Evolutionary conservation across 2,329 filamentous ascomycete genomes (phyloP), one percentile per base, ranked within the genome.

Genomic region (Cryoendolithus antarcticus): DNA sequence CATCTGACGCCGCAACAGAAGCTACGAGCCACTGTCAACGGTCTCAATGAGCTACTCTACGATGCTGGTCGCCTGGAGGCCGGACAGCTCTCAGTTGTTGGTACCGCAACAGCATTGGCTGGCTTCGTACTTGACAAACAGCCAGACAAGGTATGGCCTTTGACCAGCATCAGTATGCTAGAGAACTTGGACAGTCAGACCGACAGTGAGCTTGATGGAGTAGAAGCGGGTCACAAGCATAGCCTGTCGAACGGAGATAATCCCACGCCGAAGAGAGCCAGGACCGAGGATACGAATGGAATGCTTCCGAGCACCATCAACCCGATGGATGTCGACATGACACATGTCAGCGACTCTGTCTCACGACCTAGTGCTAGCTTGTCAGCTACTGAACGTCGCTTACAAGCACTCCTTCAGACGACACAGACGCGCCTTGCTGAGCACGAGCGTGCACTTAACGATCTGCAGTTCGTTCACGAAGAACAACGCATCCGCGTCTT

Each of bases 331-430:
- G 41, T 57, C 13, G 60, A 63, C 5, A 44, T 60, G 13, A 64
- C 61, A 1, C 62, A 59, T 19, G 50, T 65, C 35, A 67, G 62
- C 40, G 62, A 67, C 44, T 66, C 63, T 0, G 52, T 64, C 39
- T 55, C 55, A 6, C 52, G 55, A 8, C 54, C 54, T 4, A 51
- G 48, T 8, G 27, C 42, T 4, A 37, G 34, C 6, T 32, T 39
- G 3, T 46, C 27, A n/a, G 35, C 32, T 1, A 47, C 44, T 4
- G 50, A 56, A 32, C 40, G 46, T 15, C 45, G 44, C 15, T 44
- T 57, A 1, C 46, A 47, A 12, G 35, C 46, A 8, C 36, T 51
- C 10, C 37, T 58, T 1, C 37, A 48, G 10, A 35, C 46, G 9
- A 43, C 47, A 1, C 52, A 56, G 38, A 40, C 38, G 8, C 48